phyloP scores from a whole-genome alignment of 257 asterid species.

The Scutellaria galericulata region DNA sequence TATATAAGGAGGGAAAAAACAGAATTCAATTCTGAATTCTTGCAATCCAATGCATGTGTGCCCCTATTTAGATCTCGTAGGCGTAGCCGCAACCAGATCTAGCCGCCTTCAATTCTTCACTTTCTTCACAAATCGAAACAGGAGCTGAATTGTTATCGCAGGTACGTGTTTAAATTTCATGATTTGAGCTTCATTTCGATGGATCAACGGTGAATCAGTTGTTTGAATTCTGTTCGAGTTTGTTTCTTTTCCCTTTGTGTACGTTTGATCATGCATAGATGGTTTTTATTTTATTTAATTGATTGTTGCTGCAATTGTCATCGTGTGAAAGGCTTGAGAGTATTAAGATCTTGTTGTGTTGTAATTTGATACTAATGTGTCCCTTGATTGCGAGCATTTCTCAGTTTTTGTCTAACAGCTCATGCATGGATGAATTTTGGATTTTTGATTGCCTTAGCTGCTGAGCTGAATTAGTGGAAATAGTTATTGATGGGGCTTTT shows the following conservation, averaged over 20 bases:
- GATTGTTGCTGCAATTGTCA: neutral
- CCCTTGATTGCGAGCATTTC: conserved; percentile 10
- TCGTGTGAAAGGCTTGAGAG: conserved; percentile 15
- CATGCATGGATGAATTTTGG: conserved; percentile 4
- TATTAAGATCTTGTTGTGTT: conserved; percentile 25
- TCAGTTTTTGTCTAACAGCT: conserved; percentile 2
- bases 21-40: neutral
- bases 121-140: neutral
- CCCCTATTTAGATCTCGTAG: conserved; percentile 29
- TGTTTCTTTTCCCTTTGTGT: neutral
- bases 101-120: conserved; percentile 6
- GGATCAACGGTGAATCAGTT: conserved; percentile 30
- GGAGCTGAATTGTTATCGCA: conserved; percentile 3
- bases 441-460: conserved; percentile 16
- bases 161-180: conserved; percentile 26
- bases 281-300: neutral
- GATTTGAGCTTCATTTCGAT: conserved; percentile 22
- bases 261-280: conserved; percentile 17
- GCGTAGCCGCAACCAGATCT: conserved; percentile 36
- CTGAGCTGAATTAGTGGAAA: conserved; percentile 11
- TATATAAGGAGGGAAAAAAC: conserved; percentile 5
- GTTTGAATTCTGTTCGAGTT: conserved; percentile 8
- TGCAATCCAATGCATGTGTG: conserved; percentile 22
- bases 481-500: conserved; percentile 27
- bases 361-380: conserved; percentile 14